Evolutionary conservation across 1,284 basidiomycete genomes (phyloP).

Genomic region (Retiboletus fuscus): DNA sequence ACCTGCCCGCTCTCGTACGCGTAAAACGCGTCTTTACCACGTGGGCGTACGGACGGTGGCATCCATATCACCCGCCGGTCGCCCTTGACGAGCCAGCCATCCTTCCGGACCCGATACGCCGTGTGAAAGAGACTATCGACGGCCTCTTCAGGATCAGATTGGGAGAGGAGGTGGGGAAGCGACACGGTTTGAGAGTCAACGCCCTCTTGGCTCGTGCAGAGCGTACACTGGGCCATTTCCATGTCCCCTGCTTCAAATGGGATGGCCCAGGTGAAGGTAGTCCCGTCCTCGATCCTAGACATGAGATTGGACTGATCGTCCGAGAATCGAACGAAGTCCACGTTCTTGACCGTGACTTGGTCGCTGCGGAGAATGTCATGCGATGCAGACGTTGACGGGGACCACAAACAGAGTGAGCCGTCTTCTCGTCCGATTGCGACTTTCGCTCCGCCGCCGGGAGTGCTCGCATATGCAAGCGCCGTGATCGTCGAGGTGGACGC

Average conservation of each 20-base stretch:
- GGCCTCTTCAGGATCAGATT: constrained; percentile 29
- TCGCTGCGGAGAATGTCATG: constrained; percentile 20
- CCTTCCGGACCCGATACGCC: constrained; percentile 33
- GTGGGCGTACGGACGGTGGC: constrained; percentile 15
- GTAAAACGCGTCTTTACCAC: constrained; percentile 25
- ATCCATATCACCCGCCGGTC: constrained; percentile 37
- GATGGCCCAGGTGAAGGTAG: constrained; percentile 23
- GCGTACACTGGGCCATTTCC: constrained; percentile 17
- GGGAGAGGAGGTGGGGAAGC: constrained; percentile 21
- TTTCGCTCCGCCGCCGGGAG: not conserved
- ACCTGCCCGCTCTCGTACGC: constrained; percentile 24
- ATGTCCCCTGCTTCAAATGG: not conserved
- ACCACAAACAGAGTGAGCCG: constrained; percentile 36
- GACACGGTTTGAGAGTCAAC: not conserved
- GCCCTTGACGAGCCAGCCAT: constrained; percentile 38
- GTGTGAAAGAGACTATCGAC: constrained; percentile 22
- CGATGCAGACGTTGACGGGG: constrained; percentile 32
- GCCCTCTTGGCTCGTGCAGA: not conserved
- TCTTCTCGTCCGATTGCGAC: constrained; percentile 37
- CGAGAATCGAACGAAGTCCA: constrained; percentile 30
- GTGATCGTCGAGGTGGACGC: constrained; percentile 27
- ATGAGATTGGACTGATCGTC: constrained; percentile 19
- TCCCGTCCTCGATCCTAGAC: constrained; percentile 31
- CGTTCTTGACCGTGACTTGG: constrained; percentile 13
- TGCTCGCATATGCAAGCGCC: constrained; percentile 22